These are phyloP conservation scores for Vanrija sp. DNA, from an alignment of 1,284 basidiomycete species.

Conservation along the genomic window DNA sequence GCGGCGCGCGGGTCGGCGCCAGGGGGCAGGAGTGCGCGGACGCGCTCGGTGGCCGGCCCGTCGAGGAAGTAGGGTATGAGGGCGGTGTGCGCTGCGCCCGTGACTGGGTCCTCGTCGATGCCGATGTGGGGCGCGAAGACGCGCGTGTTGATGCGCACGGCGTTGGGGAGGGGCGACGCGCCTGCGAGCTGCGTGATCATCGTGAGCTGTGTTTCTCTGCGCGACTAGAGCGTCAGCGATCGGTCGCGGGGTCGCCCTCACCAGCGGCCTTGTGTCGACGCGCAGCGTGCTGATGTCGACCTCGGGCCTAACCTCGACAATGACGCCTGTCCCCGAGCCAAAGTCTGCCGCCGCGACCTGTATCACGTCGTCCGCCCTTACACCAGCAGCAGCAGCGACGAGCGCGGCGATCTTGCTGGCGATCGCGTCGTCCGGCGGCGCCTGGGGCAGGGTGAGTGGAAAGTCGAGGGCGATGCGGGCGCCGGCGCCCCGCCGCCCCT, in stretches of 20 bases:
- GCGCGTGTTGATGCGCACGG: constrained; percentile 16
- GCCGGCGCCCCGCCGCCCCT: not conserved
- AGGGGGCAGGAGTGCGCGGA: not conserved
- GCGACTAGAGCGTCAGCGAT: constrained; percentile 2
- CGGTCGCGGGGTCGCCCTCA: constrained; percentile 4
- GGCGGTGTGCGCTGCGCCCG: constrained; percentile 31
- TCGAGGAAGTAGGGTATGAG: constrained; percentile 31
- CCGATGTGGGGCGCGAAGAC: constrained; percentile 31
- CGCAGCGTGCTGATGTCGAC: no score
- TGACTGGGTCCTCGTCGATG: constrained; percentile 40
- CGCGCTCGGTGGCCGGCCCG: not conserved
- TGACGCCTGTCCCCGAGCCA: not conserved
- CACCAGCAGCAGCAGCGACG: no score
- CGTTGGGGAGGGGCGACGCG: not conserved
- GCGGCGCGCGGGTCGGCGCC: not conserved
- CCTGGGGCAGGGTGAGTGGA: constrained; percentile 1
- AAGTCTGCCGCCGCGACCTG: constrained; percentile 1
- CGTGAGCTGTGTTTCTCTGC: not conserved
- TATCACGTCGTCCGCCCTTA: no score
- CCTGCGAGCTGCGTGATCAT: constrained; percentile 28
- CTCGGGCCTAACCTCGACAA: no score
- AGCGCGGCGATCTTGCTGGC: no score
- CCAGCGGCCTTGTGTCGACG: no score
- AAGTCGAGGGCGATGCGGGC: constrained; percentile 12
- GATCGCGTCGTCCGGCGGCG: no score